Evolutionary conservation across 495 filamentous ascomycete species (phyloP), one percentile per base, ranked within the genome.

Genomic region (Penicillium robsamsonii): DNA sequence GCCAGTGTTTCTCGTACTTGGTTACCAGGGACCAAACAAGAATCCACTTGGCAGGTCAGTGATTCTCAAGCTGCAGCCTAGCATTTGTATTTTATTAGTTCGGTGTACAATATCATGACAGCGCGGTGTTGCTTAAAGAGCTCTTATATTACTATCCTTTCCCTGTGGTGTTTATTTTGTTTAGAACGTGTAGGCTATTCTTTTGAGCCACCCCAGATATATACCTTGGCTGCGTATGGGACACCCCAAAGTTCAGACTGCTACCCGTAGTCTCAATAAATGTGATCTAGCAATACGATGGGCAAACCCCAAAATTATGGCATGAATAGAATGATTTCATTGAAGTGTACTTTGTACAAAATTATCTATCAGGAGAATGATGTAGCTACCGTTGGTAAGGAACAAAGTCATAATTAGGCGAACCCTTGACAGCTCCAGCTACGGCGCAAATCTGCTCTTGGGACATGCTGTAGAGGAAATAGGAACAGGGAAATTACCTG

Each of bases 1-100:
- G 66, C 56, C 40, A 89, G 84, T 68, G 82, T 78, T 61, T 75
- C 79, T 37, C 75, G 69, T 10, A 63, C 76, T 37, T 91, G 87
- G 86, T 66, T 91, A 15, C 81, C 87, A 12, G 88, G 90, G 3
- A 91, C 88, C 40, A 89, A 80, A 53, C 87, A 91, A 67, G 88
- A 95, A 61, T 85, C 90, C 50, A 93, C 88, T 0, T 94, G 91
- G 91, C 80, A 81, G 46, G 67, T 70, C n/a, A 77, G 74, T 47
- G 87, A 82, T 48, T 67, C 73, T 43, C 65, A 55, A 10, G 43
- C 57, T 22, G 63, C 56, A 48, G 44, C 57, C 43, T 64, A 60
- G 42, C 48, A 43, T 54, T 45, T 57, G 22, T 56, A 47, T 60
- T 35, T 38, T 33, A 40, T 46, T 38, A 54, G 20, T 42, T 49